Conservation (phyloP, 805 yeast genomes). For the Cyberlindnera bimundalis region DNA sequence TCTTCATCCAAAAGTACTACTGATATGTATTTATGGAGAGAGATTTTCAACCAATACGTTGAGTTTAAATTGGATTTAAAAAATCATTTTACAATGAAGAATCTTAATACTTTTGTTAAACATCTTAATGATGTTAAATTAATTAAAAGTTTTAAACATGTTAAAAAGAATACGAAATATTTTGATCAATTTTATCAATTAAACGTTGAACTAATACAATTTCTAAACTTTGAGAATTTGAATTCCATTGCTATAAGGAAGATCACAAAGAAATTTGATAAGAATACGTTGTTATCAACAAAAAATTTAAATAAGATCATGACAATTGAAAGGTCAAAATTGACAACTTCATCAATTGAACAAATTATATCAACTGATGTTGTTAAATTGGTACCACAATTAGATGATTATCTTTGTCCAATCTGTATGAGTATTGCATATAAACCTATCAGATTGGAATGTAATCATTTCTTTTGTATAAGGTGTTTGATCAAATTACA, state of each 20-base stretch:
- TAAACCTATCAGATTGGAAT: slow-evolving; percentile 62
- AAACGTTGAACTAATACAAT: slow-evolving; percentile 52
- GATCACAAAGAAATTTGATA: slow-evolving; percentile 73
- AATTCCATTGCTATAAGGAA: slow-evolving; percentile 63
- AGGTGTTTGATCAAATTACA: slow-evolving; percentile 69
- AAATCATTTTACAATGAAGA: slow-evolving; percentile 42
- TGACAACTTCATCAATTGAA: slow-evolving; percentile 20
- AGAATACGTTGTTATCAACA: slow-evolving; percentile 57
- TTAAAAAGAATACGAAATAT: slow-evolving; percentile 42
- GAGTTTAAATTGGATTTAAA: slow-evolving; percentile 65
- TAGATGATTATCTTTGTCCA: slow-evolving; percentile 75
- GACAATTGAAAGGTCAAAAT: slow-evolving; percentile 27
- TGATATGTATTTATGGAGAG: slow-evolving; percentile 69
- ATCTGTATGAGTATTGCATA: slow-evolving; percentile 68
- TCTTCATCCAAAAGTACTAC: slow-evolving; percentile 33
- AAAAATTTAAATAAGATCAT: slow-evolving; percentile 43
- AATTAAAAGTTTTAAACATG: slow-evolving; percentile 36
- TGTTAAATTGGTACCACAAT: slow-evolving; percentile 60
- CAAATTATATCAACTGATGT: slow-evolving; percentile 50
- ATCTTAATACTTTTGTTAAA: slow-evolving; percentile 40
- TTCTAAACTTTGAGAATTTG: slow-evolving; percentile 56
- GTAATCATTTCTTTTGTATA: slow-evolving; percentile 70
- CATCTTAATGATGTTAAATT: slow-evolving; percentile 39
- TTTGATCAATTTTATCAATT: slow-evolving; percentile 49
- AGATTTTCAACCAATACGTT: slow-evolving; percentile 58